Evolutionary conservation across 352 stramenopile species (phyloP), one percentile per base, ranked within the genome.

Genomic region (Pythium brachiatum): DNA sequence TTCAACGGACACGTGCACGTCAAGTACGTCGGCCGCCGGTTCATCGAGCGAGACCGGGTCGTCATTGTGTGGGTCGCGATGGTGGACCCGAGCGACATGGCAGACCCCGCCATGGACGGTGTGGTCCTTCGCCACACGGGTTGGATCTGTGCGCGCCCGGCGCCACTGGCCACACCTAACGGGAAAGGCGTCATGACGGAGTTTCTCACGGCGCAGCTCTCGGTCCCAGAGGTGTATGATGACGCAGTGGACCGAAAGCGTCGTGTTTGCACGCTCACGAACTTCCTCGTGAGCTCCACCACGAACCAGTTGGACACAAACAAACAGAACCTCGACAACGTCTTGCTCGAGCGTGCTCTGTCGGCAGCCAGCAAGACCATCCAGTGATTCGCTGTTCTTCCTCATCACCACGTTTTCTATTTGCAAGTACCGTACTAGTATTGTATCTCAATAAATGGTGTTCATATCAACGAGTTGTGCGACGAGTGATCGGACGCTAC

Each of bases 31-130:
- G 57, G 29, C 4, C 39, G 57, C 7, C 56, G 57, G 15, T 65
- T 55, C 38, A 20, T 57, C 1, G 57, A 70, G 15, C 7, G 15
- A 20, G 16, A 66, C 38, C 63, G 63, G 6, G 27, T 58, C 1
- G 52, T 70, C 8, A 39, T 70, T 39, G 63, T 70, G 3, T 70
- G 57, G 51, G 43, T 65, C 23, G 63, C 51, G 0, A 6, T 60
- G 2, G 38, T 54, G 12, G 63, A 70, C 21, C 57, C 63, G n/a
- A 62, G 31, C 27, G 57, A 47, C 13, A 46, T 70, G 15, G 1
- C 34, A 1, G 50, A 60, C 2, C 6, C 31, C 0, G 25, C 48
- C 5, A 57, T 70, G 2, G 52, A 70, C 11, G 63, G 52, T 7
- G 44, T 60, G 9, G 25, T 44, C 18, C 51, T 70, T 16, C 56